Conservation (phyloP, 2,329 filamentous ascomycete genomes). For the Metarhizium brunneum region DNA sequence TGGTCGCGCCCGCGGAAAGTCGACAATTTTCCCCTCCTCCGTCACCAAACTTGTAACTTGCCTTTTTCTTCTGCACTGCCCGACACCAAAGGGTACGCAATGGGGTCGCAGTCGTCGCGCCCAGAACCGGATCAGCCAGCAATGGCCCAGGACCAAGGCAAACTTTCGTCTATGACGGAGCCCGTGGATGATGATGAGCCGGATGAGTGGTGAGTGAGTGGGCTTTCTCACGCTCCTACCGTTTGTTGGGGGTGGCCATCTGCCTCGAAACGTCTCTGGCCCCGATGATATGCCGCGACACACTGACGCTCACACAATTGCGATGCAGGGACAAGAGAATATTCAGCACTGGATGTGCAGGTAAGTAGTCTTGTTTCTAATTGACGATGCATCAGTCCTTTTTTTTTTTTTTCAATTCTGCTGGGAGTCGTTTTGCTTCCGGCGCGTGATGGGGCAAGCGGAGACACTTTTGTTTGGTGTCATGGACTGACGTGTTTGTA, state of each 20-base stretch:
- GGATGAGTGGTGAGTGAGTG: conserved; percentile 83
- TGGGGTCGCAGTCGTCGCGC: conserved; percentile 7
- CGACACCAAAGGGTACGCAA: not conserved
- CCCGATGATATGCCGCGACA: conserved; percentile 16
- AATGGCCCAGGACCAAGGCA: conserved; percentile 45
- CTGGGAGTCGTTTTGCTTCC: not conserved
- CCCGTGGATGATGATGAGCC: conserved; percentile 60
- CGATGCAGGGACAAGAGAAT: conserved; percentile 84
- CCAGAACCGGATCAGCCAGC: not conserved
- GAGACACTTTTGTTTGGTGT: not conserved
- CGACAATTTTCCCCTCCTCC: conserved; percentile 3
- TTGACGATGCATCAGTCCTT: not conserved
- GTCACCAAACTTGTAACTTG: not conserved
- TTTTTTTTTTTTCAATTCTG: not conserved
- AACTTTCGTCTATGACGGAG: conserved; percentile 26
- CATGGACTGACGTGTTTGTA: conserved; percentile 24
- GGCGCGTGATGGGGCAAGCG: not conserved
- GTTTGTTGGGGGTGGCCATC: too few species aligned
- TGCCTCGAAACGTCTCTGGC: not conserved
- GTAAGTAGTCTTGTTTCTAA: conserved; percentile 36
- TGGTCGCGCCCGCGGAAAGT: not conserved
- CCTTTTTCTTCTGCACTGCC: not conserved
- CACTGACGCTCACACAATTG: conserved; percentile 4
- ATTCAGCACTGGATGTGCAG: conserved; percentile 88
- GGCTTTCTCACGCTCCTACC: not conserved